Evolutionary conservation across 371 early-diverging fungal genomes (phyloP).

Genomic region (Rhizopus sp.): DNA sequence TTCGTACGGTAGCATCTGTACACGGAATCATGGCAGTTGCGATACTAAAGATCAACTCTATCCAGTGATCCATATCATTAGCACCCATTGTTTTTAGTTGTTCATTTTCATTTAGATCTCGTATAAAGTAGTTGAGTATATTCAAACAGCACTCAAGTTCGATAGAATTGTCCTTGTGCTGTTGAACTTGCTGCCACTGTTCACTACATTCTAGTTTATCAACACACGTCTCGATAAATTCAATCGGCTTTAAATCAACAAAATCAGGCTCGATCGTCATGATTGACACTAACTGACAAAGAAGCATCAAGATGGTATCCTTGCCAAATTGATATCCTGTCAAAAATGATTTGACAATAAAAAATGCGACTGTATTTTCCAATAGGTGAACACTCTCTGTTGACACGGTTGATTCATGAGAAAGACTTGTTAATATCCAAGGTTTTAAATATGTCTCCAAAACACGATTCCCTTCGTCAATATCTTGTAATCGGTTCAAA

Average conservation of each 20-base stretch:
- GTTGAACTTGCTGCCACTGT: slow-evolving; percentile 18
- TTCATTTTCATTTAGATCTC: slow-evolving; percentile 26
- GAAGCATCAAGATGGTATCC: slow-evolving; percentile 18
- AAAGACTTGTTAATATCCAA: slow-evolving; percentile 32
- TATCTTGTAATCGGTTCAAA: slow-evolving; percentile 21
- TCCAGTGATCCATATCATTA: slow-evolving; percentile 24
- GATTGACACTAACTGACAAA: slow-evolving; percentile 34
- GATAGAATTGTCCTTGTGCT: slow-evolving; percentile 3
- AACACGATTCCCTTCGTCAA: slow-evolving; percentile 22
- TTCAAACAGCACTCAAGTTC: slow-evolving; percentile 48
- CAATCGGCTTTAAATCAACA: slow-evolving; percentile 45
- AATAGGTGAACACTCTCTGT: slow-evolving; percentile 41
- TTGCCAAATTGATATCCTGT: slow-evolving; percentile 19
- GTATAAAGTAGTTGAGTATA: slow-evolving; percentile 30
- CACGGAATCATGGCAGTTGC: slow-evolving; percentile 47
- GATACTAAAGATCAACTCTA: slow-evolving; percentile 39
- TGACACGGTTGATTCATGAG: slow-evolving; percentile 40
- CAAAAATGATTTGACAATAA: slow-evolving; percentile 30
- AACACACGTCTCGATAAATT: slow-evolving; percentile 25
- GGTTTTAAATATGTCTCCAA: slow-evolving; percentile 29
- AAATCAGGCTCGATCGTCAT: slow-evolving; percentile 48
- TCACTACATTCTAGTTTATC: slow-evolving; percentile 3
- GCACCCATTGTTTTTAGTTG: slow-evolving; percentile 6
- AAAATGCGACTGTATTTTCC: slow-evolving; percentile 30
- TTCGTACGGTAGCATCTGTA: slow-evolving; percentile 36